Base-by-base conservation (phyloP, 78 protist species). In the Anaeramoeba flamelloides region DNA sequence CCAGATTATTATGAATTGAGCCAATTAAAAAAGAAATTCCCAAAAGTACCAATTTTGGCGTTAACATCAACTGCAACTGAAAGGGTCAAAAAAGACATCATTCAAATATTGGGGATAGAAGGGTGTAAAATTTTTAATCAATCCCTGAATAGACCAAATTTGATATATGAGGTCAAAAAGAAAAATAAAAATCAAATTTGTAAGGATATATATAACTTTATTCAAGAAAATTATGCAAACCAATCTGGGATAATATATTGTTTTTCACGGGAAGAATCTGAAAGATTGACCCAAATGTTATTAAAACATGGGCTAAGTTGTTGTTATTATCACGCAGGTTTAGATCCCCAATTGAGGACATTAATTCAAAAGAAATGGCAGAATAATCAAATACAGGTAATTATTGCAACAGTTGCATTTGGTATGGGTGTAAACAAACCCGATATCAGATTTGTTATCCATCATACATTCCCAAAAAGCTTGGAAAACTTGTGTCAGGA, bases 401-500 rank as follows among this genome's bases (percentile, higher is more conserved):
- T 88, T 8, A 87, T 87, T 1, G 90, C 90, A 12, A 89, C 92
- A 26, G 84, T 85, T 0, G 92, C 92, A 37, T 90, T 90, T 37
- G 92, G 92, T 3, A 86, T 90, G 89, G 92, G 92, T 0, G 69
- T 90, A 39, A 84, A 90, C 78, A 8, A 37, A 26, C 75, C 80
- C 2, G 81, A 82, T 65, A 26, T 79, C 26, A 1, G 78, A n/a
- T 77, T 36, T 32, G 89, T 86, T 40, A 30, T 87, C n/a, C 99
- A 97, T 89, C 83, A 87, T 85, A 39, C 95, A 26, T 39, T 97
- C 76, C 97, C 99, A 30, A 95, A 94, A 87, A 87, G 93, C 37
- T 30, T 97, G 53, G 99, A 96, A 78, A 93, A 91, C 40, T 97
- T 94, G 90, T 95, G 85, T 40, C 97, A 90, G 69, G 96, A 94